Conservation (phyloP, 2,329 filamentous ascomycete genomes). For the Fusarium sp. region DNA sequence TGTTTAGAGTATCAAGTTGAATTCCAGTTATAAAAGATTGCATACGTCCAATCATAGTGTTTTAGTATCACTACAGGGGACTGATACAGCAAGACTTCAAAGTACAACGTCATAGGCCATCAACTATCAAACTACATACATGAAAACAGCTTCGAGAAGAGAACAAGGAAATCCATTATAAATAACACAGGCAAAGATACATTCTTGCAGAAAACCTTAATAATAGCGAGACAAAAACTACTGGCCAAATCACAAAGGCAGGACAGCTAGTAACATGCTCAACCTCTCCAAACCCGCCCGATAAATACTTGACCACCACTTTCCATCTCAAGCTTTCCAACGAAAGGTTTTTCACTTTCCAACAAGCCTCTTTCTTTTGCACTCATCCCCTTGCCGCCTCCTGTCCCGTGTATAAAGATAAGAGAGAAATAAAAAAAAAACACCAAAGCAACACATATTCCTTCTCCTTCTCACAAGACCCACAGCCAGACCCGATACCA, state of each 20-base stretch:
- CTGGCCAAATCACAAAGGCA: constrained; percentile 7
- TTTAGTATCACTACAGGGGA: no score
- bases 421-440: constrained; percentile 9
- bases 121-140: background rate
- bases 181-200: constrained; percentile 23
- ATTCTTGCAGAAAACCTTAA: constrained; percentile 31
- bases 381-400: background rate
- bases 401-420: constrained; percentile 5
- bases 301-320: constrained; percentile 1
- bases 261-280: constrained; percentile 17
- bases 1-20: background rate
- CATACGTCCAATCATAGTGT: background rate
- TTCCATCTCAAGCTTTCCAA: background rate
- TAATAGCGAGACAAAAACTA: constrained; percentile 23
- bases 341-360: background rate
- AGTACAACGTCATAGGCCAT: background rate
- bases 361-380: background rate
- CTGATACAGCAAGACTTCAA: background rate
- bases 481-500: constrained; percentile 30
- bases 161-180: constrained; percentile 26
- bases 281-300: background rate
- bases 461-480: constrained; percentile 29
- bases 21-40: background rate
- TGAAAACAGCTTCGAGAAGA: constrained; percentile 3
- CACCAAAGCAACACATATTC: constrained; percentile 14